Base-by-base conservation (phyloP, 2,329 filamentous ascomycete species). In the Sporothrix protearum region DNA sequence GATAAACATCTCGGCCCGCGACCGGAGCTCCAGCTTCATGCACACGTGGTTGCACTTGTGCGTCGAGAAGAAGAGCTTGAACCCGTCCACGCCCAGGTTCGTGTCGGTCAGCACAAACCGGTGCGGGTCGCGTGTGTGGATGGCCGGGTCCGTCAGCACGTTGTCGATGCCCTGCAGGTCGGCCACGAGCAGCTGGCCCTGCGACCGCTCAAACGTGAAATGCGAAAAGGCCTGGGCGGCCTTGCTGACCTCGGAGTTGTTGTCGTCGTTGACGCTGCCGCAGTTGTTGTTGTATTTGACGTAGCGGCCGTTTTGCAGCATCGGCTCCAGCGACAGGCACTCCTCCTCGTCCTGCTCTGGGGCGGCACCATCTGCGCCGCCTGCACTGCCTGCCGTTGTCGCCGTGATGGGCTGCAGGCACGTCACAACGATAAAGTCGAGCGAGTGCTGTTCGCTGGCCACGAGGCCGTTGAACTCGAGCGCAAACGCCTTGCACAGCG, bases 181-280 rank as follows among this genome's bases (percentile, higher is more conserved):
- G 57, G 70, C 74, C 8, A 82, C 78, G 0, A 82, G 36, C 42
- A 82, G 77, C 16, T 71, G 71, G n/a, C 80, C 81, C 66, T 73
- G 73, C 0, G 81, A 82, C 0, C 81, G 78, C 75, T 82, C 81
- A 57, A 81, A 82, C 1, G 81, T 82, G 53, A 82, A 82, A 70
- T 83, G 81, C 0, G 80, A 82, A 71, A 83, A 83, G 0, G 80
- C 81, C 55, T 82, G 81, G 0, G 81, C 80, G 1, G 77, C 76
- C 22, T 76, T 70, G 69, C 78, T 79, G 73, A 76, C 76, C 6
- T 71, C 72, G 36, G 47, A 25, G n/a, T 76, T 73, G 1, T 74
- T 30, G 69, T 51, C 51, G n/a, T 57, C 7, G 57, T 57, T 51
- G 22, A 81, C 78, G 7, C 74, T 80, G 51, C 75, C 74, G 30